Conservation (phyloP, 768 basidiomycete genomes). For the Phylloporus sp. region DNA sequence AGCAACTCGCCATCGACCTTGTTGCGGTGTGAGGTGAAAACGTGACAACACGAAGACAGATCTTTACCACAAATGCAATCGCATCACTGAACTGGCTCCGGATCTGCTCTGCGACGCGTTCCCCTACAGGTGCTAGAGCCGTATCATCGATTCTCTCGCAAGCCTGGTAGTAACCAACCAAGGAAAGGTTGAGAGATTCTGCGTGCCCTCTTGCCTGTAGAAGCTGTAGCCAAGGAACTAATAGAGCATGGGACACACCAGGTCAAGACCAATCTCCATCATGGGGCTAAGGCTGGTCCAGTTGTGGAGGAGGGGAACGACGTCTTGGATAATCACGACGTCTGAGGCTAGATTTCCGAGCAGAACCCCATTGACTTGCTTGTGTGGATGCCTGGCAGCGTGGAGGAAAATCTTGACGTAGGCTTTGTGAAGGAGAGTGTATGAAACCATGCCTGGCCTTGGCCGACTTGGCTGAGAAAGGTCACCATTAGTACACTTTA, state of each 20-base stretch:
- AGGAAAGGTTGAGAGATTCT: conserved; percentile 41
- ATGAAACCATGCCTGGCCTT: conserved; percentile 33
- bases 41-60: background rate
- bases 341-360: conserved; percentile 45
- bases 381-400: conserved; percentile 74
- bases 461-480: no score
- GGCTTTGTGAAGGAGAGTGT: conserved; percentile 54
- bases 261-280: conserved; percentile 81
- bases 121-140: conserved; percentile 59
- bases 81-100: conserved; percentile 51
- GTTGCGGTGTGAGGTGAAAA: conserved; percentile 6
- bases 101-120: conserved; percentile 55
- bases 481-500: no score
- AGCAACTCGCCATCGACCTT: conserved; percentile 61
- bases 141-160: conserved; percentile 58
- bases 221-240: background rate
- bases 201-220: conserved; percentile 57
- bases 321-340: conserved; percentile 52
- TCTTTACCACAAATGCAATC: conserved; percentile 64
- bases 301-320: conserved; percentile 75
- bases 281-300: conserved; percentile 81
- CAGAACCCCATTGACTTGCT: conserved; percentile 73
- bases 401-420: conserved; percentile 76
- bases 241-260: conserved; percentile 41
- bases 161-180: conserved; percentile 78